phyloP scores from a whole-genome alignment of 2,329 filamentous ascomycete genomes.

The Aspergillus fructus region DNA sequence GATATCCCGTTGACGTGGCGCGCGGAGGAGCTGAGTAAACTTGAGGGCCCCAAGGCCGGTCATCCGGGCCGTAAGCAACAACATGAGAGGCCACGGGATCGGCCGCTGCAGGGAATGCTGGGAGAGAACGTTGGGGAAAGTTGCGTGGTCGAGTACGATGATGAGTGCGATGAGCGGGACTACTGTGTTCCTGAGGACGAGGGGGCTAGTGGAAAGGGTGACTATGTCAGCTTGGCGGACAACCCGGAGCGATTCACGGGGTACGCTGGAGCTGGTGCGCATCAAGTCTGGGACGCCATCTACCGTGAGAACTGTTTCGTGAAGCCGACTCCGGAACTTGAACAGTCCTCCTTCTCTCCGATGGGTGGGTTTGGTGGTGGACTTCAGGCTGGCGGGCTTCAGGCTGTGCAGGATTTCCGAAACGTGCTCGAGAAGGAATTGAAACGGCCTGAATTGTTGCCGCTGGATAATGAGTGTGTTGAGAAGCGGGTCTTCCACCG shows the following conservation, averaged over 20 bases:
- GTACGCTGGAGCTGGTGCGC: constrained; percentile 78
- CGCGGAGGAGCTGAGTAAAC: constrained; percentile 84
- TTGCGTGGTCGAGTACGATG: constrained; percentile 95
- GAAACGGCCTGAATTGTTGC: constrained; percentile 56
- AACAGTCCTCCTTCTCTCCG: constrained; percentile 31
- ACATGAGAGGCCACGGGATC: constrained; percentile 63
- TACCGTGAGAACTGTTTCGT: constrained; percentile 97
- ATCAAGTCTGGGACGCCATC: constrained; percentile 93
- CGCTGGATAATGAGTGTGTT: constrained; percentile 86
- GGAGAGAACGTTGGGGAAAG: constrained; percentile 89
- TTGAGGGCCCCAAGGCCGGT: constrained; percentile 85
- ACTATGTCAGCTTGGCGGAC: constrained; percentile 90
- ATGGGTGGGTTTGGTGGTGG: constrained; percentile 25
- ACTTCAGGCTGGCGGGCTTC: constrained; percentile 33
- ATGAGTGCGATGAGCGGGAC: constrained; percentile 93
- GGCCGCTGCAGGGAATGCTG: constrained; percentile 76
- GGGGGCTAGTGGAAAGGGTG: constrained; percentile 78
- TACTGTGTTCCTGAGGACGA: constrained; percentile 97
- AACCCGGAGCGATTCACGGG: constrained; percentile 97
- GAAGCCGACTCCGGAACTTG: constrained; percentile 38
- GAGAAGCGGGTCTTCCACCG: constrained; percentile 99
- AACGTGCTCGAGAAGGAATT: constrained; percentile 55
- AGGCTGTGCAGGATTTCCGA: constrained; percentile 61
- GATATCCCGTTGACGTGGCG: constrained; percentile 92
- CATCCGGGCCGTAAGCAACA: constrained; percentile 79